Conservation (phyloP, 2,329 filamentous ascomycete genomes). For the Pseudocercospora eumusae region DNA sequence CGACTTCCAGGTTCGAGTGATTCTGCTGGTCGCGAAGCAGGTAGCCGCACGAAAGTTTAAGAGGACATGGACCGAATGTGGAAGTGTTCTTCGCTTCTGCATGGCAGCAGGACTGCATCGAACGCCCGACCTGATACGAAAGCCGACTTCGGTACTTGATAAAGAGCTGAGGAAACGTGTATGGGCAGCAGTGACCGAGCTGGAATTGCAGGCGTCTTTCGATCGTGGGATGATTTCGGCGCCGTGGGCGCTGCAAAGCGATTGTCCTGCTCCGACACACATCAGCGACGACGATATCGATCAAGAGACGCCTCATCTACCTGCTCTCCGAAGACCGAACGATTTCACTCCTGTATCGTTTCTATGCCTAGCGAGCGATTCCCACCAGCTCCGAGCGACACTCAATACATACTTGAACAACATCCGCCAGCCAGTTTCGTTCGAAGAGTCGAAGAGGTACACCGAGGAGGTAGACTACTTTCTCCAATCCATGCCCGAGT, state of each 20-base stretch:
- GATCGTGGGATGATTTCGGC: slow-evolving; percentile 56
- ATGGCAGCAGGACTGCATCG: slow-evolving; percentile 58
- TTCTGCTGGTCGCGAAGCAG: slow-evolving; percentile 54
- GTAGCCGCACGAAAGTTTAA: slow-evolving; percentile 56
- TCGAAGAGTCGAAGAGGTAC: slow-evolving; percentile 38
- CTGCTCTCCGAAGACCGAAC: slow-evolving; percentile 22
- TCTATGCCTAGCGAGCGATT: slow-evolving; percentile 30
- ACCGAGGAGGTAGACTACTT: slow-evolving; percentile 39
- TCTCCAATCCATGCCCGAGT: slow-evolving; percentile 33
- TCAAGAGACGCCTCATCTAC: slow-evolving; percentile 29
- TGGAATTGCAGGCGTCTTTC: slow-evolving; percentile 58
- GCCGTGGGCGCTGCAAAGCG: slow-evolving; percentile 49
- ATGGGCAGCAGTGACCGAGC: slow-evolving; percentile 59
- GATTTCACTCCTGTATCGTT: slow-evolving; percentile 37
- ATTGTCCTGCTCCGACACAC: slow-evolving; percentile 53
- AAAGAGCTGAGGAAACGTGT: slow-evolving; percentile 58
- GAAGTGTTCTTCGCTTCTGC: slow-evolving; percentile 54
- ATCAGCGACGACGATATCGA: slow-evolving; percentile 53
- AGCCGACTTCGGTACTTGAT: slow-evolving; percentile 47
- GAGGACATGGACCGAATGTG: slow-evolving; percentile 55
- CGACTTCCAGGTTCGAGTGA: slow-evolving; percentile 54
- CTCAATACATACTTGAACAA: slow-evolving; percentile 39
- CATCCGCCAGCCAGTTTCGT: slow-evolving; percentile 34
- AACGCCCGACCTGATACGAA: slow-evolving; percentile 45
- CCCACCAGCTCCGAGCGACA: slow-evolving; percentile 31